Conservation (phyloP, 2,329 filamentous ascomycete genomes). For the Endothia cerciana region DNA sequence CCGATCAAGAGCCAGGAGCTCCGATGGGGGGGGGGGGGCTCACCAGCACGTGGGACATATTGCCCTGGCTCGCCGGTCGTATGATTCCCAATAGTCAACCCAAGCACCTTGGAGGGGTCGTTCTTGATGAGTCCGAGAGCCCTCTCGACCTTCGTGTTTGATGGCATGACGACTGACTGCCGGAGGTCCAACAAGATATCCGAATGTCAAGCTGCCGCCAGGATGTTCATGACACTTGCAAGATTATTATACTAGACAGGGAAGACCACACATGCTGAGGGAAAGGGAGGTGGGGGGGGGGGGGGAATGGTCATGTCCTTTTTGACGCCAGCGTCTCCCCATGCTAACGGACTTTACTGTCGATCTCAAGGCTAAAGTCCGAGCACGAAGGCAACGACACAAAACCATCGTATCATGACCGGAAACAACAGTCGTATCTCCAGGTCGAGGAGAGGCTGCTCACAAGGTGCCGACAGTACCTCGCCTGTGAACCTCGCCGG, state of each 20-base stretch:
- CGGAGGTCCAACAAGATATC: too few relatives aligned
- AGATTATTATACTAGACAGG: too few relatives aligned
- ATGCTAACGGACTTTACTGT: background rate
- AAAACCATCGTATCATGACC: background rate
- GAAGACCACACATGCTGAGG: too few relatives aligned
- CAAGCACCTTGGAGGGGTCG: slow-evolving; percentile 23
- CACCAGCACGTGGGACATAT: slow-evolving; percentile 20
- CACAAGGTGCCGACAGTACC: background rate
- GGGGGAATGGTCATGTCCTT: too few relatives aligned
- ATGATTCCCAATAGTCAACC: slow-evolving; percentile 20
- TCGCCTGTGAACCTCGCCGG: background rate
- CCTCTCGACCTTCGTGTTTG: slow-evolving; percentile 23
- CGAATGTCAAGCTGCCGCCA: too few relatives aligned
- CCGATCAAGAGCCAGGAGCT: too few relatives aligned
- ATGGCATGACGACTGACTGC: slow-evolving; percentile 14
- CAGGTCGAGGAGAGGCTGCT: background rate
- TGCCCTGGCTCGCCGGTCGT: slow-evolving; percentile 13
- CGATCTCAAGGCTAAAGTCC: background rate
- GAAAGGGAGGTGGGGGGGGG: too few relatives aligned
- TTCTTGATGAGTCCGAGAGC: slow-evolving; percentile 18
- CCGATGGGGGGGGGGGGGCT: background rate
- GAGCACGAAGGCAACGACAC: background rate
- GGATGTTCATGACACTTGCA: too few relatives aligned
- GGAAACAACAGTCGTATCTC: background rate
- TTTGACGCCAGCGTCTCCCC: background rate